These are phyloP conservation scores for Microcyclosporella mali DNA, from an alignment of 2,329 filamentous ascomycete genomes.

Conservation along the genomic window DNA sequence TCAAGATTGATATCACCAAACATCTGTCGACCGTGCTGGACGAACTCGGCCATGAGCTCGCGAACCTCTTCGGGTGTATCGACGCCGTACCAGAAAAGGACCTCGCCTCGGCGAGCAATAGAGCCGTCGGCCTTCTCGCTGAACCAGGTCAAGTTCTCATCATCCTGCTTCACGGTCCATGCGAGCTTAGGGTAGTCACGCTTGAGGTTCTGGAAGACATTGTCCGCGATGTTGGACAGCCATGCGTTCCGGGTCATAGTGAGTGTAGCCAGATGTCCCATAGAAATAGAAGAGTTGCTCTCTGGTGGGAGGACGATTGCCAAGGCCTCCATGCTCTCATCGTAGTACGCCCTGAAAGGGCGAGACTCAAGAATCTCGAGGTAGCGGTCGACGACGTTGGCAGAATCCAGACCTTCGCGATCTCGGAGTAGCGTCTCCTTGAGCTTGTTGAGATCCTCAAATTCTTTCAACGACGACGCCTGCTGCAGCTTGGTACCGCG, in stretches of 20 bases:
- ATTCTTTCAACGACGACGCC: slow-evolving; percentile 63
- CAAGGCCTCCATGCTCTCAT: slow-evolving; percentile 87
- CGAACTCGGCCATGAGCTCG: slow-evolving; percentile 78
- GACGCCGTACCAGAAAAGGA: slow-evolving; percentile 94
- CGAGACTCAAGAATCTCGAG: slow-evolving; percentile 69
- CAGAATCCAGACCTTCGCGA: slow-evolving; percentile 72
- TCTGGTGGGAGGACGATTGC: slow-evolving; percentile 76
- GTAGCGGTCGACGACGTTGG: slow-evolving; percentile 79
- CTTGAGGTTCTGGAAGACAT: slow-evolving; percentile 88
- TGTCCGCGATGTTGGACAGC: slow-evolving; percentile 91
- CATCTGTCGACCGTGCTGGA: slow-evolving; percentile 74
- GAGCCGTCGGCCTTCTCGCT: slow-evolving; percentile 95
- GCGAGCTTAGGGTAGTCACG: slow-evolving; percentile 86
- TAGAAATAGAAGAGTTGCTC: slow-evolving; percentile 56
- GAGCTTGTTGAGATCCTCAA: slow-evolving; percentile 68
- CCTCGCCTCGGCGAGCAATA: slow-evolving; percentile 69
- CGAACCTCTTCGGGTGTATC: slow-evolving; percentile 75
- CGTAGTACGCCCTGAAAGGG: slow-evolving; percentile 88
- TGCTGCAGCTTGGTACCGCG: slow-evolving; percentile 83
- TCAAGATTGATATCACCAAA: slow-evolving; percentile 85
- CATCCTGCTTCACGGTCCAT: slow-evolving; percentile 94
- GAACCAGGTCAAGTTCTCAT: slow-evolving; percentile 97
- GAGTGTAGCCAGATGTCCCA: slow-evolving; percentile 82
- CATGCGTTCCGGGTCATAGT: slow-evolving; percentile 92
- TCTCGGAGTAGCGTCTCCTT: slow-evolving; percentile 79